Conservation (phyloP, 768 basidiomycete species). For the Hygrophoropsis aurantiaca region DNA sequence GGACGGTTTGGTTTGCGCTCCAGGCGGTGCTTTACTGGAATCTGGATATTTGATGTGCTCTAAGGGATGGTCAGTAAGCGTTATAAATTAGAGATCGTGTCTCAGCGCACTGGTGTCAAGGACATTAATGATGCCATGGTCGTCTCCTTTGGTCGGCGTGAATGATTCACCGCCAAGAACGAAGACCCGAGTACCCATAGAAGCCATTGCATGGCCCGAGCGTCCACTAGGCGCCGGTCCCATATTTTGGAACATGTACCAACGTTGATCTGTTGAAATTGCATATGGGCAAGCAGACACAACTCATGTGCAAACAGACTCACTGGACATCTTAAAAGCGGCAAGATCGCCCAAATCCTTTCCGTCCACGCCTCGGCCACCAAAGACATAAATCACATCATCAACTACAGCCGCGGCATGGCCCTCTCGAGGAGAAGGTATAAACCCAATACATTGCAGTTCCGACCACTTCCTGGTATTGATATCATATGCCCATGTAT, state of each 20-base stretch:
- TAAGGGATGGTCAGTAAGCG: slow-evolving; percentile 26
- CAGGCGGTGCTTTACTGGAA: slow-evolving; percentile 42
- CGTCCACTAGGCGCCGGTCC: slow-evolving; percentile 90
- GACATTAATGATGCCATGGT: slow-evolving; percentile 81
- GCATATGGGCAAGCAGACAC: not conserved
- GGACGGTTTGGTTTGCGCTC: slow-evolving; percentile 4
- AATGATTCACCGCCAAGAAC: slow-evolving; percentile 95
- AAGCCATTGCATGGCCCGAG: slow-evolving; percentile 98
- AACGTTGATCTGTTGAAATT: slow-evolving; percentile 83
- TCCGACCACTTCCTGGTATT: slow-evolving; percentile 84
- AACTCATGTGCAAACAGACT: slow-evolving; percentile 32
- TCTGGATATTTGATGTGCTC: slow-evolving; percentile 95
- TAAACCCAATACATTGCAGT: slow-evolving; percentile 93
- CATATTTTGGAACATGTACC: slow-evolving; percentile 99
- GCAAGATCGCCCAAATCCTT: slow-evolving; percentile 93
- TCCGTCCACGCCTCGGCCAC: slow-evolving; percentile 94
- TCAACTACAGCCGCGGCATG: slow-evolving; percentile 96
- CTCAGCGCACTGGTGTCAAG: slow-evolving; percentile 85
- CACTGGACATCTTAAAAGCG: slow-evolving; percentile 96
- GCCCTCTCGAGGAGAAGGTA: slow-evolving; percentile 93
- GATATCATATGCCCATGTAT: slow-evolving; percentile 94
- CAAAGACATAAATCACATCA: slow-evolving; percentile 97
- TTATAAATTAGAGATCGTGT: not conserved
- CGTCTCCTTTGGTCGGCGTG: slow-evolving; percentile 69
- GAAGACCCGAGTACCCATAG: slow-evolving; percentile 83